Base-by-base conservation (phyloP, 345 rosid genomes). In the Viola odorata region DNA sequence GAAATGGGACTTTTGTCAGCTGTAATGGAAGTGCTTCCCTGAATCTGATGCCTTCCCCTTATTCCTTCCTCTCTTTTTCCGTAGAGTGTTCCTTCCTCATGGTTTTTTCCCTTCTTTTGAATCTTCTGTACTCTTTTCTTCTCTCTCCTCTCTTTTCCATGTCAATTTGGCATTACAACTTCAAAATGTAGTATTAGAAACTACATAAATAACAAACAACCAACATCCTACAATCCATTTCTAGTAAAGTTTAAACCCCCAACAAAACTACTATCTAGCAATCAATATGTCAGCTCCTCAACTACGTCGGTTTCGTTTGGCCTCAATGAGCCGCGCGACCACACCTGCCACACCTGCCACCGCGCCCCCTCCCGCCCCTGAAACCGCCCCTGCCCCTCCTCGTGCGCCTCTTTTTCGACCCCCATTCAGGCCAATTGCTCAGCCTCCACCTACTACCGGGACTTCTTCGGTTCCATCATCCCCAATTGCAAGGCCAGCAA, bases 251-350 rank as follows among this genome's bases (percentile, higher is more conserved):
- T 49, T 48, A 7, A 5, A 8, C 6, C 5, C 15, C 48, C 32
- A n/a, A n/a, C n/a, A 9, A 6, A 44, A 6, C 50, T 32, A 37
- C 14, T 12, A 17, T 11, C 37, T 12, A 16, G 37, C 10, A 41
- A 23, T 23, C 48, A 12, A 45, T 50, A 79, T 82, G 85, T 73
- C 89, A 50, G 59, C 56, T 56, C 75, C 61, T 13, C 0, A 81
- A 58, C 84, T 87, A 47, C 82, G 78, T 11, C 84, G 89, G 89
- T 73, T 74, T 41, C 89, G 89, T 59, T 71, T 79, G 57, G 52
- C 78, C 32, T 78, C 87, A 47, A 42, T 82, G 36, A 81, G 85
- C 36, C 77, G 81, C 3, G 60, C 41, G 2, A 53, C 59, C 8
- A 5, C 67, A 12, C 13, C 78, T 53, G 84, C 87, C 41, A 79